Evolutionary conservation across 139 green algal species (phyloP).

Genomic region (Tetratostichococcus sp.): DNA sequence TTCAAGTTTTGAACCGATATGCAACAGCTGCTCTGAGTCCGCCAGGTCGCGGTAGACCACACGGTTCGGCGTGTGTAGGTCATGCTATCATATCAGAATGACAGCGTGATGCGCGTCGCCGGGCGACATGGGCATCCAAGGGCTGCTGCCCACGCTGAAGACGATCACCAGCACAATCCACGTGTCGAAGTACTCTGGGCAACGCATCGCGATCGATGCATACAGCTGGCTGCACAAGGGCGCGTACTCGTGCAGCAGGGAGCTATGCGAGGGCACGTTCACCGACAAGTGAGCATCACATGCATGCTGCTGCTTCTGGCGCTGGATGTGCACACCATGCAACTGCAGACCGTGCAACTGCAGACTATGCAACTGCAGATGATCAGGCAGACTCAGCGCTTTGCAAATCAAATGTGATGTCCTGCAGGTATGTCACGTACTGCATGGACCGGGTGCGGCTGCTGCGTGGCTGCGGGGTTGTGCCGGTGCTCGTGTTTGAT

Average conservation of each 20-base stretch:
- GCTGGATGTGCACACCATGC: too few relatives aligned
- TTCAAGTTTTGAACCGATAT: neutral
- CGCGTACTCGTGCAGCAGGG: conserved; percentile 78
- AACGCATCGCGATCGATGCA: conserved; percentile 85
- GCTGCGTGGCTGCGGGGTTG: conserved; percentile 65
- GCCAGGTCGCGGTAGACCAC: too few relatives aligned
- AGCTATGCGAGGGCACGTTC: conserved; percentile 75
- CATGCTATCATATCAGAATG: too few relatives aligned
- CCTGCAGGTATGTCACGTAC: conserved; percentile 78
- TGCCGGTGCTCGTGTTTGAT: conserved; percentile 91
- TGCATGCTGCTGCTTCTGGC: neutral
- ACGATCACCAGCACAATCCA: conserved; percentile 55
- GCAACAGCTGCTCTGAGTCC: neutral
- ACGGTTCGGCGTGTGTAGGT: too few relatives aligned
- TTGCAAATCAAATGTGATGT: too few relatives aligned
- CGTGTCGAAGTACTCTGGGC: conserved; percentile 65
- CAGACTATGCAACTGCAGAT: too few relatives aligned
- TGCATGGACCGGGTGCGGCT: conserved; percentile 81
- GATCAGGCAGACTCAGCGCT: too few relatives aligned
- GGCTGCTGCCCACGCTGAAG: conserved; percentile 77
- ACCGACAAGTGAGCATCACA: conserved; percentile 57
- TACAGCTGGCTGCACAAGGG: conserved; percentile 94
- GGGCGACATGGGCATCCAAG: conserved; percentile 77
- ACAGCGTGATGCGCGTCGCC: too few relatives aligned
- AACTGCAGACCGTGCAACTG: neutral